These are phyloP conservation scores for Paxillus rubicundulus DNA, from an alignment of 768 basidiomycete genomes.

Conservation along the genomic window DNA sequence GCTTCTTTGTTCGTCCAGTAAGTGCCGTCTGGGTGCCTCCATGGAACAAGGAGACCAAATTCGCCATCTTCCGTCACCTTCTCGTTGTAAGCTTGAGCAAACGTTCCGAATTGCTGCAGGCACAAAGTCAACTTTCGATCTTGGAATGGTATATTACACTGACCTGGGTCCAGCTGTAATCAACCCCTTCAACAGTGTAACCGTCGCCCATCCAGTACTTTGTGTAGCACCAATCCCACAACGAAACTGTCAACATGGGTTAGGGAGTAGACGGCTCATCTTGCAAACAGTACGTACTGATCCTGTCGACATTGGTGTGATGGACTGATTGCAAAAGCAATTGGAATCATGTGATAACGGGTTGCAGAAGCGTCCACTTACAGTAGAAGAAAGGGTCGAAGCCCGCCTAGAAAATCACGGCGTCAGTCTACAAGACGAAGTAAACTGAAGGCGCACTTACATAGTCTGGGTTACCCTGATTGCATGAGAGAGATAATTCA, in stretches of 20 bases:
- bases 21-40: conserved; percentile 20
- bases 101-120: conserved; percentile 20
- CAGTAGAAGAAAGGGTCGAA: conserved; percentile 28
- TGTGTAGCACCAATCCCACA: conserved; percentile 31
- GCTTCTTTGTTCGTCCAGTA: conserved; percentile 26
- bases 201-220: conserved; percentile 30
- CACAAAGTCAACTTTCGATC: neutral
- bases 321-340: conserved; percentile 14
- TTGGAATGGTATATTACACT: neutral
- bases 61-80: conserved; percentile 18
- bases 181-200: conserved; percentile 9
- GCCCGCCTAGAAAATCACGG: conserved; percentile 12
- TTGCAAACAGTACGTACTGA: conserved; percentile 11
- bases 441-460: conserved; percentile 7
- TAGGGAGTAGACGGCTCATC: neutral
- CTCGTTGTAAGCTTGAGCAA: conserved; percentile 20
- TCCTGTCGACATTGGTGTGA: conserved; percentile 23
- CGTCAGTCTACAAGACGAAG: neutral
- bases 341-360: neutral
- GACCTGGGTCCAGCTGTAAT: conserved; percentile 25
- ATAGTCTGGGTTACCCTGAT: conserved; percentile 21
- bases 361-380: conserved; percentile 1
- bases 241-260: conserved; percentile 15
- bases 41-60: conserved; percentile 19
- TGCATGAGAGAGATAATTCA: neutral